phyloP scores from a whole-genome alignment of 2,329 filamentous ascomycete species.

The Orbilia ellipsospora region DNA sequence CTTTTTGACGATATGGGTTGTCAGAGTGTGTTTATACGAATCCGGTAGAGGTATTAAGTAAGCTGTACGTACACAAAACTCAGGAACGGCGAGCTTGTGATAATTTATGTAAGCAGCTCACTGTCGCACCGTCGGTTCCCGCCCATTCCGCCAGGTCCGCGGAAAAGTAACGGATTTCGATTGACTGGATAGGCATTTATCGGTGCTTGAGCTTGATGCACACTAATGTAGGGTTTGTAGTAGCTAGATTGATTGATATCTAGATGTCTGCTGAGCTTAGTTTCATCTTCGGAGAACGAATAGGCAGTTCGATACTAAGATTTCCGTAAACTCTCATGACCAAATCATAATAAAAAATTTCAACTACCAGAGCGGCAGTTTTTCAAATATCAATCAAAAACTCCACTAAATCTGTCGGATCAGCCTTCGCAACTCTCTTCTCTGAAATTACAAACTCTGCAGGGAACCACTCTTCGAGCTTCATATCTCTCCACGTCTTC shows the following conservation, averaged over 20 bases:
- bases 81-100: slow-evolving; percentile 1
- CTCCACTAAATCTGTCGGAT: slow-evolving; percentile 26
- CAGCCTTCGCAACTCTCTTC: slow-evolving; percentile 45
- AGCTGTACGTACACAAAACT: slow-evolving; percentile 12
- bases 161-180: not conserved
- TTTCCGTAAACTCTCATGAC: too few species aligned
- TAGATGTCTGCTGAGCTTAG: too few species aligned
- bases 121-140: not conserved
- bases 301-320: too few species aligned
- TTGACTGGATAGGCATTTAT: not conserved
- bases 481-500: slow-evolving; percentile 40
- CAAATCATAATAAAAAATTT: too few species aligned
- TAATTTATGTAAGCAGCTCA: not conserved
- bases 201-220: not conserved
- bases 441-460: slow-evolving; percentile 56
- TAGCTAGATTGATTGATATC: too few species aligned
- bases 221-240: too few species aligned
- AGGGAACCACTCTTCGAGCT: slow-evolving; percentile 56
- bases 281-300: not conserved
- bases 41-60: not conserved
- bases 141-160: slow-evolving; percentile 3
- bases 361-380: too few species aligned
- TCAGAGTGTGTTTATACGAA: too few species aligned
- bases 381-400: slow-evolving; percentile 9
- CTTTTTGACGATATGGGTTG: too few species aligned